phyloP scores from a whole-genome alignment of 768 basidiomycete genomes.

The Tylopilus rubrobrunneus region DNA sequence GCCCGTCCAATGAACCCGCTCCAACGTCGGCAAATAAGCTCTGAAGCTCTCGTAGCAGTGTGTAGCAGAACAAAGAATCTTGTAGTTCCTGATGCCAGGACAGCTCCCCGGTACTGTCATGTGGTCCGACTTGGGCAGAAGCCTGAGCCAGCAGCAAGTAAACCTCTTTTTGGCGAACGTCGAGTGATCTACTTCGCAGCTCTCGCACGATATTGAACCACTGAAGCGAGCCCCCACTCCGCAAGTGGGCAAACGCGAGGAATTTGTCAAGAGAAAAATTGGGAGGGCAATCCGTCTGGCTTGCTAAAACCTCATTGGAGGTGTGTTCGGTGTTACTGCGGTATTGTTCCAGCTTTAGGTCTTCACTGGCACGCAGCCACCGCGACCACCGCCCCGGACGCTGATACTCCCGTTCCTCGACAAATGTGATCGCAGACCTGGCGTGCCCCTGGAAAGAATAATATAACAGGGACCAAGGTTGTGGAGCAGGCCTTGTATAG shows the following conservation, averaged over 20 bases:
- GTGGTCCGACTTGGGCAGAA: constrained; percentile 40
- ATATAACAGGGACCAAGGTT: neutral
- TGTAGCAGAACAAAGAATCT: constrained; percentile 9
- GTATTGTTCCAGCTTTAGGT: constrained; percentile 32
- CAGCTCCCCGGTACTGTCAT: constrained; percentile 5
- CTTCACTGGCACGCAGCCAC: constrained; percentile 25
- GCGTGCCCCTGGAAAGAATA: neutral
- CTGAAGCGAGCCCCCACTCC: constrained; percentile 33
- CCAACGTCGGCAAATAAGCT: too few relatives aligned
- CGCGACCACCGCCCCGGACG: constrained; percentile 23
- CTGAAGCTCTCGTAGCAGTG: constrained; percentile 14
- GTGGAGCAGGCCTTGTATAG: neutral
- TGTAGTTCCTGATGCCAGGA: constrained; percentile 41
- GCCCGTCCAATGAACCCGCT: too few relatives aligned
- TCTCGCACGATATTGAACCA: constrained; percentile 38
- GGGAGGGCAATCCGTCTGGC: constrained; percentile 38
- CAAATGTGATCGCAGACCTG: neutral
- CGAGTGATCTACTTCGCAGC: constrained; percentile 35
- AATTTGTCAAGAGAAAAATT: constrained; percentile 44
- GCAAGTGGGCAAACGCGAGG: constrained; percentile 41
- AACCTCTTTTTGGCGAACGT: constrained; percentile 38
- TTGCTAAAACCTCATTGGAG: constrained; percentile 41
- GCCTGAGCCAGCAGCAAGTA: constrained; percentile 43
- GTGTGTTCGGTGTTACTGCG: constrained; percentile 35
- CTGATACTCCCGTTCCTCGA: too few relatives aligned